Evolutionary conservation across 352 stramenopile genomes (phyloP), one percentile per base, ranked within the genome.

Genomic region (Globisporangium splendens): DNA sequence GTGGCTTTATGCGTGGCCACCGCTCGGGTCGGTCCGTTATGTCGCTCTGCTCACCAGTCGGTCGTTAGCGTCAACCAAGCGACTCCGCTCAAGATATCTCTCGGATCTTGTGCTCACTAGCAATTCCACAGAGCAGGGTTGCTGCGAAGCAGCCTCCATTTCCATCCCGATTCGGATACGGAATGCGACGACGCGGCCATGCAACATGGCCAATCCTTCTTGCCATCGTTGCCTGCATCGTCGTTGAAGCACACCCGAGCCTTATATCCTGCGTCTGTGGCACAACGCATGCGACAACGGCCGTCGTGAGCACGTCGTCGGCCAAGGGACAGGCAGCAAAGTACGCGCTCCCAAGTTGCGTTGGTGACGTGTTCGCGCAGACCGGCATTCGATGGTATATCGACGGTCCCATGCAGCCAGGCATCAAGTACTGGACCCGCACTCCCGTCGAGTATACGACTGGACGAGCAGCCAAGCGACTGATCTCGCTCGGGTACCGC

Each of bases 321-420:
- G 59, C 68, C 42, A 78, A 78, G 44, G 71, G 65, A 20, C 74
- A 88, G 54, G 69, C 68, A 1, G 73, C 79, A 35, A 80, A 83
- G 69, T 84, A 73, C 61, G 64, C 74, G 6, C 39, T 89, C 14
- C 74, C 82, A 3, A 79, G 69, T 56, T 92, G 85, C 62, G 62
- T 91, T n/a, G 66, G 83, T 31, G 85, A 94, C 62, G 80, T 91
- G n/a, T 94, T 94, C 41, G 82, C 80, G 15, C 70, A 79, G 59
- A 86, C 80, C 1, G 85, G 83, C 44, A 86, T 95, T 56, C 81
- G 85, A 62, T 95, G 81, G 81, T 91, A 90, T 65, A 70, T 86
- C 44, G 74, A 92, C 59, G 83, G 85, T 1, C 83, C 85, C 1
- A 22, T 91, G 20, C 54, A 73, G 31, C 59, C 73, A 55, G 69